Conservation (phyloP, 495 filamentous ascomycete genomes). For the Trichoderma erinaceum region DNA sequence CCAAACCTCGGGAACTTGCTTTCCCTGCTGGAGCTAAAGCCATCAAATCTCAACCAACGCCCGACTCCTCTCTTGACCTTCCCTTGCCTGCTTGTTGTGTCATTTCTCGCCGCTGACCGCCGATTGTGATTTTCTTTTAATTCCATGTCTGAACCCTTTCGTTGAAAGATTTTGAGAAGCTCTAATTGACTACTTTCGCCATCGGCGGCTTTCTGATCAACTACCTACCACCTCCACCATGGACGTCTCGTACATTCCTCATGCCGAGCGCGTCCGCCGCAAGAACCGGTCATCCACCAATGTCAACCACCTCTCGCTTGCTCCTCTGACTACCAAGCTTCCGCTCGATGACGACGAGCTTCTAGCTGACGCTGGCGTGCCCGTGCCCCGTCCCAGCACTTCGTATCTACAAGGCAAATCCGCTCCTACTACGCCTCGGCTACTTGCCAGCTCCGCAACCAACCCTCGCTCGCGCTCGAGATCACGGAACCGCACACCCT, state of each 20-base stretch:
- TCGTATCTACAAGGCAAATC: conserved; percentile 51
- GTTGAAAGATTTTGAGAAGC: background rate
- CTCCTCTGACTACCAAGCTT: conserved; percentile 60
- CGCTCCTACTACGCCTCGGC: conserved; percentile 52
- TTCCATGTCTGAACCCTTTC: background rate
- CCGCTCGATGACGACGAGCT: conserved; percentile 47
- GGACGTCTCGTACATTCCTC: conserved; percentile 49
- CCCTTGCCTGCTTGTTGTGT: too few species aligned
- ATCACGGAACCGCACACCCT: conserved; percentile 32
- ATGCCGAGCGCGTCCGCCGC: conserved; percentile 40
- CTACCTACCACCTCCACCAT: conserved; percentile 25
- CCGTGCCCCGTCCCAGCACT: conserved; percentile 22
- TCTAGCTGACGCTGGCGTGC: conserved; percentile 24
- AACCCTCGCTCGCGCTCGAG: conserved; percentile 29
- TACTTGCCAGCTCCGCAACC: conserved; percentile 46
- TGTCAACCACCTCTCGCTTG: conserved; percentile 51
- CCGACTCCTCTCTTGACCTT: background rate
- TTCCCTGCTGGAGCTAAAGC: conserved; percentile 4
- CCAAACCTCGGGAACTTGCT: conserved; percentile 19
- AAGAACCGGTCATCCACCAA: conserved; percentile 42
- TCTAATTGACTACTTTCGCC: background rate
- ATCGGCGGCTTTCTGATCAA: background rate
- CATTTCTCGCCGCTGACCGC: too few species aligned
- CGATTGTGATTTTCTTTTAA: background rate
- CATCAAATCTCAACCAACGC: conserved; percentile 1